Evolutionary conservation across 768 basidiomycete genomes (phyloP), one percentile per base, ranked within the genome.

Genomic region (Panaeolus cyanescens): DNA sequence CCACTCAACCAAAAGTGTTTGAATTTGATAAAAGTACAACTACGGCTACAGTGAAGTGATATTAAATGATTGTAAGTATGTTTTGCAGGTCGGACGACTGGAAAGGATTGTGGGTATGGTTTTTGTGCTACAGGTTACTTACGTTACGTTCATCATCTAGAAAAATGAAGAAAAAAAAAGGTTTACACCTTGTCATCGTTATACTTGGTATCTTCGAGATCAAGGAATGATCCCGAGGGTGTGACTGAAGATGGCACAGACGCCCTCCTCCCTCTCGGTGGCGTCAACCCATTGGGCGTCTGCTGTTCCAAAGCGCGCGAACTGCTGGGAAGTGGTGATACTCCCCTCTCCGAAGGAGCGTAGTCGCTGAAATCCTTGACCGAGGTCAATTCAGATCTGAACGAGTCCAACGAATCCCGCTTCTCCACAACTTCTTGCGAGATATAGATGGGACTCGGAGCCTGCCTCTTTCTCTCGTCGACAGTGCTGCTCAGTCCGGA

Each of bases 341-440:
- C 54, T 25, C 45, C 56, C 19, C 54, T 36, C 54, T 64, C 61
- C 1, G 64, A 63, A 10, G 60, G 57, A 22, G 63, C 59, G 30
- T 50, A 50, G 5, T 64, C 66, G 42, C 66, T 66, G 34, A 54
- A 30, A 22, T 71, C 67, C 20, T 66, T 65, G 22, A 68, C 25
- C 2, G 67, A 65, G 28, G 67, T 66, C 37, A 71, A 32, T 25
- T 70, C 70, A 10, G 72, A 68, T 3, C 45, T 50, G n/a, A 72
- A 37, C 4, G 70, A 62, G 40, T 71, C 68, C 40, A 70, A 15
- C 4, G 70, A 72, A 59, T 74, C 71, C 19, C 72, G 69, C 32
- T 70, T 73, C 55, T 73, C 66, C 45, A 70, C 55, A n/a, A 69
- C 59, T 45, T 73, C 70, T 59, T 69, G 64, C 20, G 66, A 62